Conservation (phyloP, 2,329 filamentous ascomycete genomes). For the Dothideomycetes sp. region DNA sequence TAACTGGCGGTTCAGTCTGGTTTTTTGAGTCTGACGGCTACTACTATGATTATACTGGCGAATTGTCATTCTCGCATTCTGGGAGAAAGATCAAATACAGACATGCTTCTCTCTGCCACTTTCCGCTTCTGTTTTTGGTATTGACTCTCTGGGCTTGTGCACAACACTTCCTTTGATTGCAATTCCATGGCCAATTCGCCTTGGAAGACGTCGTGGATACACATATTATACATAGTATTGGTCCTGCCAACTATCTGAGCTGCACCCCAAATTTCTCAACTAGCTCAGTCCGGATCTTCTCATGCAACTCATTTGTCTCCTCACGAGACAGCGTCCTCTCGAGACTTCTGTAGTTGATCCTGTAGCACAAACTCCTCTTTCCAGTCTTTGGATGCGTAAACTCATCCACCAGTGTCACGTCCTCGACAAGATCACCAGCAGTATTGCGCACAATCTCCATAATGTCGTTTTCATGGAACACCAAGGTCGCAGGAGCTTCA, state of each 20-base stretch:
- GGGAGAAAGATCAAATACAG: no score
- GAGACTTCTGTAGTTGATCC: slow-evolving; percentile 85
- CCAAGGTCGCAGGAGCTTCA: slow-evolving; percentile 17
- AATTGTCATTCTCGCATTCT: no score
- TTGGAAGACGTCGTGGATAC: no score
- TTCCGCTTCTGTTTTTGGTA: no score
- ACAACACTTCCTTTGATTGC: no score
- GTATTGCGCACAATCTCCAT: slow-evolving; percentile 89
- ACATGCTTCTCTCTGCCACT: no score
- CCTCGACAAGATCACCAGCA: slow-evolving; percentile 75
- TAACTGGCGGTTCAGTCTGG: no score
- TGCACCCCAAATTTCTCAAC: slow-evolving; percentile 67
- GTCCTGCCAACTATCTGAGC: slow-evolving; percentile 55
- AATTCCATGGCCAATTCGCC: no score
- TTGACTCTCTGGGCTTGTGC: no score
- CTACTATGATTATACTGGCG: no score
- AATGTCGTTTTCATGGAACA: slow-evolving; percentile 87
- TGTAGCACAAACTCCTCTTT: slow-evolving; percentile 76
- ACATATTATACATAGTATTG: no score
- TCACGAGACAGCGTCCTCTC: slow-evolving; percentile 80
- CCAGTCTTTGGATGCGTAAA: slow-evolving; percentile 82
- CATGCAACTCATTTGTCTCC: slow-evolving; percentile 69
- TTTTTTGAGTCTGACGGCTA: no score
- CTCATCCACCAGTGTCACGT: slow-evolving; percentile 72
- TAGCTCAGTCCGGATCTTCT: slow-evolving; percentile 52